These are phyloP conservation scores for Penicillium sp. DNA, from an alignment of 2,329 filamentous ascomycete genomes.

Conservation along the genomic window DNA sequence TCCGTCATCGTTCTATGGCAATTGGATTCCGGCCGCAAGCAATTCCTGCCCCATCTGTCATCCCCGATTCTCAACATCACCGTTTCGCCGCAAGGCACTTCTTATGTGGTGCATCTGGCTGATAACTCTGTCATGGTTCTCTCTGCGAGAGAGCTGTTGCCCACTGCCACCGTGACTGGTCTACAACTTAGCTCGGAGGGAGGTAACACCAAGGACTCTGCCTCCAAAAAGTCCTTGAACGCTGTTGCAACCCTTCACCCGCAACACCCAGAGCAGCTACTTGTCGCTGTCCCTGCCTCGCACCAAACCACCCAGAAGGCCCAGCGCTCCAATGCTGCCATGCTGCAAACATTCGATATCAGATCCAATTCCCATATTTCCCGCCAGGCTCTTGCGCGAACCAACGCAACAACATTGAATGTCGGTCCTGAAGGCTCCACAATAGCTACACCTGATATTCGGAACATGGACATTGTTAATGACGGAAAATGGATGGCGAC, in stretches of 20 bases:
- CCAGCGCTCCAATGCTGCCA: conserved; percentile 53
- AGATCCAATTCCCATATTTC: conserved; percentile 72
- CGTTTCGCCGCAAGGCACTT: conserved; percentile 74
- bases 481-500: conserved; percentile 90
- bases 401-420: conserved; percentile 80
- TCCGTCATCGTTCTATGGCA: conserved; percentile 92
- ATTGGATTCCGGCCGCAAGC: conserved; percentile 77
- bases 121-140: conserved; percentile 92
- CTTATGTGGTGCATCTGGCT: conserved; percentile 80
- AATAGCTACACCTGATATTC: conserved; percentile 76
- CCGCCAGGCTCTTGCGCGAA: conserved; percentile 86
- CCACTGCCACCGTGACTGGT: conserved; percentile 79
- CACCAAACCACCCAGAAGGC: conserved; percentile 41
- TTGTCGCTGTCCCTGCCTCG: conserved; percentile 65
- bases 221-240: conserved; percentile 6
- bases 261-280: conserved; percentile 60
- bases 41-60: conserved; percentile 86
- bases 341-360: conserved; percentile 84
- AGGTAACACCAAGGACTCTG: conserved; percentile 51
- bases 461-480: conserved; percentile 70
- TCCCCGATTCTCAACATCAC: conserved; percentile 81
- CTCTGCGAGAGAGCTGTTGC: conserved; percentile 84
- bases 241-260: conserved; percentile 65
- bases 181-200: conserved; percentile 61
- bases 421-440: conserved; percentile 68